Conservation (phyloP, 1,284 basidiomycete genomes). For the Naganishia liquefaciens region DNA sequence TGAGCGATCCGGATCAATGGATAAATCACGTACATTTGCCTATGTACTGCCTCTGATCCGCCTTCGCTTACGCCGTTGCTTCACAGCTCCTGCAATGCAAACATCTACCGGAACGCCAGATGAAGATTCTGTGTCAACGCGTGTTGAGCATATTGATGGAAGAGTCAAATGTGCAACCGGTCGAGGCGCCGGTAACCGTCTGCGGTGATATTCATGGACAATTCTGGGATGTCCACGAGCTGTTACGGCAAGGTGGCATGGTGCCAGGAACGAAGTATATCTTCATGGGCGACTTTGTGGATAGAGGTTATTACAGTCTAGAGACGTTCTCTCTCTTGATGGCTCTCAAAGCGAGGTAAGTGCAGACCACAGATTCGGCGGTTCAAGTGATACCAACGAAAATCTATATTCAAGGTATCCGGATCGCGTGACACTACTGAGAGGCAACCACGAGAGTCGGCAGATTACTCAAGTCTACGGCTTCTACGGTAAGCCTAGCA, state of each 20-base stretch:
- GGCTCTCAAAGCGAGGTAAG: conserved; percentile 83
- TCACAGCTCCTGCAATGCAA: conserved; percentile 75
- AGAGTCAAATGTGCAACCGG: conserved; percentile 93
- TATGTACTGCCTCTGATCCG: background rate
- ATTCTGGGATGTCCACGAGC: conserved; percentile 91
- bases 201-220: conserved; percentile 95
- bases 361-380: conserved; percentile 33
- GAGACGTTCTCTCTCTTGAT: conserved; percentile 90
- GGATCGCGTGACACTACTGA: conserved; percentile 82
- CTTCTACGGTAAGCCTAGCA: conserved; percentile 76
- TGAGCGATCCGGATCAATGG: conserved; percentile 49
- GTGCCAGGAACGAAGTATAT: conserved; percentile 91
- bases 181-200: conserved; percentile 85
- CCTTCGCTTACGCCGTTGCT: conserved; percentile 5
- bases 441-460: conserved; percentile 93
- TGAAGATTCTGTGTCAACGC: conserved; percentile 83
- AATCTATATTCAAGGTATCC: conserved; percentile 67
- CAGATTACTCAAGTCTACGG: conserved; percentile 98
- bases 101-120: conserved; percentile 84
- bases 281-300: conserved; percentile 99
- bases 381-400: background rate
- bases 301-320: conserved; percentile 93
- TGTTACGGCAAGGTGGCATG: conserved; percentile 83
- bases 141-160: conserved; percentile 85
- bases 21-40: conserved; percentile 44